Base-by-base conservation (phyloP, 2,329 filamentous ascomycete genomes). In the Polychaeton citri region DNA sequence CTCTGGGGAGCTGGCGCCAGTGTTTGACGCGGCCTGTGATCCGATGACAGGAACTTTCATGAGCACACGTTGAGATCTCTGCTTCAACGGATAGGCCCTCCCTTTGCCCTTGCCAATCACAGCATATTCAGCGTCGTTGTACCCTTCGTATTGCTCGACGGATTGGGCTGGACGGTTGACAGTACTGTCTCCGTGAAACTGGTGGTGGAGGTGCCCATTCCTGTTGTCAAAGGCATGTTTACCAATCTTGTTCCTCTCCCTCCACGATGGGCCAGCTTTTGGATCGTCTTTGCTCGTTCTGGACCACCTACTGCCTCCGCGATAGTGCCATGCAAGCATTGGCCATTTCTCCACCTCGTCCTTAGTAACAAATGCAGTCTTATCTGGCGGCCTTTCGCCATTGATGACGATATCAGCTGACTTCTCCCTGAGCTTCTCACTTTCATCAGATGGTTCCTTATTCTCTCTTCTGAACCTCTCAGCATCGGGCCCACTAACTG, bases 301-400 rank as follows among this genome's bases (percentile, higher is more conserved):
- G 30, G 46, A 44, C 49, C 52, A 55, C 34, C 55, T 56, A 9
- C 53, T 52, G 19, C 53, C 53, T 6, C 53, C 53, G 19, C 52
- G 47, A 30, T 56, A 56, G 28, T 46, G 31, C 52, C 52, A 56
- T 3, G 39, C 38, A 15, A 52, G 38, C 8, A 46, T 32, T 4
- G 52, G 53, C 36, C 43, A 56, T 24, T 45, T 44, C n/a, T 52
- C 49, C 4, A 51, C 50, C 30, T 56, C 52, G n/a, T 43, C 42
- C 24, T 43, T 46, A 16, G 39, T 45, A 12, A 56, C 33, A 2
- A 56, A 43, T 17, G 46, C 48, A 15, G 45, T 45, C 16, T 45
- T 26, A 5, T 33, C 37, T 35, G 36, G 42, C 20, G 18, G 10
- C 6, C 10, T 16, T 3, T 32, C 39, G 34, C 10, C 36, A 19